Percentiles rank a stretch among this genome's conserved stretches.
Evolutionary conservation across 1,284 basidiomycete genomes (phyloP).

Genomic region (Boletus smithii): DNA sequence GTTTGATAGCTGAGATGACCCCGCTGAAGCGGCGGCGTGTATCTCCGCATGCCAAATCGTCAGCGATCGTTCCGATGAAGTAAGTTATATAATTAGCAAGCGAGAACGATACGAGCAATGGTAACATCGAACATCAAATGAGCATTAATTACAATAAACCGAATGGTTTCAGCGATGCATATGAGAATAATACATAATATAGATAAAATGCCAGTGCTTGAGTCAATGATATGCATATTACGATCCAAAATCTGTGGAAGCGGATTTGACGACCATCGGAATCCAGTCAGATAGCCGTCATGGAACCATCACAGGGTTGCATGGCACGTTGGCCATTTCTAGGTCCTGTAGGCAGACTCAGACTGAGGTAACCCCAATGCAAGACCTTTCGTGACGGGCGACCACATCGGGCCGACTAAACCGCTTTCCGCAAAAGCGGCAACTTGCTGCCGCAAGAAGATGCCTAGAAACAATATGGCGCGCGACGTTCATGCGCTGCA

Average conservation of each 20-base stretch:
- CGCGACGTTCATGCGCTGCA: constrained; percentile 31
- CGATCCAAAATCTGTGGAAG: constrained; percentile 3
- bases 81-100: neutral
- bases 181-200: constrained; percentile 10
- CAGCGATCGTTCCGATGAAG: constrained; percentile 4
- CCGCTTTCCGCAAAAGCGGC: constrained; percentile 23
- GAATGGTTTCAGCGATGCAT: neutral
- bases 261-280: constrained; percentile 2
- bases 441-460: constrained; percentile 23
- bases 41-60: neutral
- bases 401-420: constrained; percentile 32
- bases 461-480: constrained; percentile 31
- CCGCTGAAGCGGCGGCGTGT: neutral
- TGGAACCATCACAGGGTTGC: neutral
- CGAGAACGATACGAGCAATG: constrained; percentile 3
- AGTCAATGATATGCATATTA: constrained; percentile 12
- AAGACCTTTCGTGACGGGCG: constrained; percentile 25
- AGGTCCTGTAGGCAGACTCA: neutral
- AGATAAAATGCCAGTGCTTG: constrained; percentile 6
- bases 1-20: constrained; percentile 1
- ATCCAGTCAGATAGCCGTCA: neutral
- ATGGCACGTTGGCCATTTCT: constrained; percentile 1
- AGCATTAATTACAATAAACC: neutral
- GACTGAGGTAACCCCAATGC: neutral
- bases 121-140: no score